Percentiles rank a stretch among this genome's conserved stretches.
Conservation (phyloP, 768 basidiomycete genomes). For the Astraeus odoratus region DNA sequence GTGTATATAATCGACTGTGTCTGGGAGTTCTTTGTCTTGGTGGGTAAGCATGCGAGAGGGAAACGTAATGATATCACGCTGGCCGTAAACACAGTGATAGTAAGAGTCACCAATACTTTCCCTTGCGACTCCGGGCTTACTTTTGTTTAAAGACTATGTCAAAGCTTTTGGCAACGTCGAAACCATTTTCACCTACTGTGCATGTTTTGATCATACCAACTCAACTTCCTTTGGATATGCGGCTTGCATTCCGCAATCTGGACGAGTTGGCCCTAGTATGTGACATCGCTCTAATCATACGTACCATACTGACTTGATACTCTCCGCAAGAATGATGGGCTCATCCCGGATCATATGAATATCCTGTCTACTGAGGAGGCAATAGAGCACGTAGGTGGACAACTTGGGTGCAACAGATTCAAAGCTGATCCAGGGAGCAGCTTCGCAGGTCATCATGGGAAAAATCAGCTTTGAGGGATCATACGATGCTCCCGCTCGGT, state of each 20-base stretch:
- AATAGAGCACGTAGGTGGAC: slow-evolving; percentile 41
- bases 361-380: slow-evolving; percentile 54
- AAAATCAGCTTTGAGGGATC: slow-evolving; percentile 37
- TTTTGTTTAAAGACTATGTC: slow-evolving; percentile 45
- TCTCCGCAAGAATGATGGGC: slow-evolving; percentile 39
- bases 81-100: slow-evolving; percentile 52
- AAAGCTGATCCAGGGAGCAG: slow-evolving; percentile 26
- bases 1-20: slow-evolving; percentile 69
- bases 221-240: slow-evolving; percentile 64
- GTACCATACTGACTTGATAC: background rate
- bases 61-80: slow-evolving; percentile 53
- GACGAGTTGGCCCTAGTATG: slow-evolving; percentile 58
- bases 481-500: slow-evolving; percentile 53
- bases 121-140: background rate
- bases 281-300: slow-evolving; percentile 1
- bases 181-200: slow-evolving; percentile 67
- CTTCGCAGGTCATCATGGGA: slow-evolving; percentile 50
- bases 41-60: slow-evolving; percentile 60
- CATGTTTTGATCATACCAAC: slow-evolving; percentile 73
- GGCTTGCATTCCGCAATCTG: slow-evolving; percentile 58
- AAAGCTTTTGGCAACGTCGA: slow-evolving; percentile 37
- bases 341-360: slow-evolving; percentile 72
- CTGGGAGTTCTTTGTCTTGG: slow-evolving; percentile 75
- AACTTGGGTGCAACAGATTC: background rate
- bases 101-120: slow-evolving; percentile 20